phyloP scores from a whole-genome alignment of 768 basidiomycete species.

The Leccinum sublutescens region DNA sequence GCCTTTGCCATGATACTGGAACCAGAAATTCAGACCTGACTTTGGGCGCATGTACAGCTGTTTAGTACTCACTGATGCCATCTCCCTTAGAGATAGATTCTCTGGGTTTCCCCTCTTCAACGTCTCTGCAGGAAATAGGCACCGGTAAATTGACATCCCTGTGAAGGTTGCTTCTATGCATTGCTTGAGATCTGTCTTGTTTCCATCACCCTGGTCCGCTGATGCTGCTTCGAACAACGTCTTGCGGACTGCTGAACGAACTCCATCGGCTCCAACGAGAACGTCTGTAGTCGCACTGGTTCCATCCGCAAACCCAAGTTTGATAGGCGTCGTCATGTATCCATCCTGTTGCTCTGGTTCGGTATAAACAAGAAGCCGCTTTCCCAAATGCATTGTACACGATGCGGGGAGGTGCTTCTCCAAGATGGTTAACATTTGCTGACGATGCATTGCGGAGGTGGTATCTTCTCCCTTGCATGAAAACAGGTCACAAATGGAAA shows the following conservation, averaged over 20 bases:
- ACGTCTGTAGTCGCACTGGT: slow-evolving; percentile 36
- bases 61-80: slow-evolving; percentile 20
- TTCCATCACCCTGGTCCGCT: background rate
- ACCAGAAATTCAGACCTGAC: slow-evolving; percentile 9
- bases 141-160: slow-evolving; percentile 41
- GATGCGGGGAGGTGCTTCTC: slow-evolving; percentile 18
- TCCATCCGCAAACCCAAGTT: slow-evolving; percentile 17
- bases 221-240: slow-evolving; percentile 20
- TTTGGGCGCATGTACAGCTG: background rate
- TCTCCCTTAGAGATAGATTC: slow-evolving; percentile 16
- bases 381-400: slow-evolving; percentile 16
- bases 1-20: slow-evolving; percentile 15
- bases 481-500: background rate
- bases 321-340: slow-evolving; percentile 22
- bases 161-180: slow-evolving; percentile 37
- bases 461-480: slow-evolving; percentile 6
- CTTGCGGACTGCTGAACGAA: slow-evolving; percentile 31
- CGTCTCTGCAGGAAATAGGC: slow-evolving; percentile 33
- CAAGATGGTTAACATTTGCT: slow-evolving; percentile 18
- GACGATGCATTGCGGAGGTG: slow-evolving; percentile 19
- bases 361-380: slow-evolving; percentile 19
- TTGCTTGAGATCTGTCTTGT: slow-evolving; percentile 5
- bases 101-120: slow-evolving; percentile 27
- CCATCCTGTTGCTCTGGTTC: slow-evolving; percentile 18
- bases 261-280: slow-evolving; percentile 47